These are phyloP conservation scores for Hygrophoropsis aurantiaca DNA, from an alignment of 768 basidiomycete species.

Conservation along the genomic window DNA sequence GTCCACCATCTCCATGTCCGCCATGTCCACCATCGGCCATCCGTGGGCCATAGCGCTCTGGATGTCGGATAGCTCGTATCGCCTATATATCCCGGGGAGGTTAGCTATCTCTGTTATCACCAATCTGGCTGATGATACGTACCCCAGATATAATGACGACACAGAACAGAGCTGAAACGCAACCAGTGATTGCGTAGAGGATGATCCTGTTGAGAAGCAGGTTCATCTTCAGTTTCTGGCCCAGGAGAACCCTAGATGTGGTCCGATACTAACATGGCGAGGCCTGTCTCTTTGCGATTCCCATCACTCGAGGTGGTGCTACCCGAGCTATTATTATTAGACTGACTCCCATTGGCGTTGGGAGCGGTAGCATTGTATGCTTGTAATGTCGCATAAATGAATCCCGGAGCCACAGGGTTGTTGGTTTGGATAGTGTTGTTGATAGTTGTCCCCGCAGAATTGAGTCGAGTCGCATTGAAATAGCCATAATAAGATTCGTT, in stretches of 20 bases:
- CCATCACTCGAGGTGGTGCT: constrained; percentile 12
- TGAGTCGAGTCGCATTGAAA: constrained; percentile 65
- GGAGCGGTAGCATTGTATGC: constrained; percentile 59
- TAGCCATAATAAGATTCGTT: constrained; percentile 51
- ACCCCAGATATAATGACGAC: constrained; percentile 85
- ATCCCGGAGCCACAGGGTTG: constrained; percentile 50
- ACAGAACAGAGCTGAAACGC: constrained; percentile 82
- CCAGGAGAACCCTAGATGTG: constrained; percentile 1
- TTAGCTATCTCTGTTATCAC: constrained; percentile 4
- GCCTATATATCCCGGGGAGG: constrained; percentile 45
- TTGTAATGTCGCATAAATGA: constrained; percentile 68
- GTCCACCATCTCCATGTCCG: constrained; percentile 40
- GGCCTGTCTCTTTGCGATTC: constrained; percentile 45
- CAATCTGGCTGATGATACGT: constrained; percentile 26
- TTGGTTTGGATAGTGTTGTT: constrained; percentile 42
- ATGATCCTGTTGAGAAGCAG: constrained; percentile 54
- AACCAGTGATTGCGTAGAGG: constrained; percentile 85
- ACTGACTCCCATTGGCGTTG: not conserved
- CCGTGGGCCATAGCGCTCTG: constrained; percentile 89
- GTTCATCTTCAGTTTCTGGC: constrained; percentile 1
- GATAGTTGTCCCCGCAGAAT: constrained; percentile 46
- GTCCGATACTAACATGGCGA: constrained; percentile 66
- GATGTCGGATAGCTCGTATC: constrained; percentile 79
- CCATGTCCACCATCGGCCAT: constrained; percentile 27
- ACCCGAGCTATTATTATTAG: constrained; percentile 18